Base-by-base conservation (phyloP, 148 eudicot genomes). In the Nepenthes mirabilis region DNA sequence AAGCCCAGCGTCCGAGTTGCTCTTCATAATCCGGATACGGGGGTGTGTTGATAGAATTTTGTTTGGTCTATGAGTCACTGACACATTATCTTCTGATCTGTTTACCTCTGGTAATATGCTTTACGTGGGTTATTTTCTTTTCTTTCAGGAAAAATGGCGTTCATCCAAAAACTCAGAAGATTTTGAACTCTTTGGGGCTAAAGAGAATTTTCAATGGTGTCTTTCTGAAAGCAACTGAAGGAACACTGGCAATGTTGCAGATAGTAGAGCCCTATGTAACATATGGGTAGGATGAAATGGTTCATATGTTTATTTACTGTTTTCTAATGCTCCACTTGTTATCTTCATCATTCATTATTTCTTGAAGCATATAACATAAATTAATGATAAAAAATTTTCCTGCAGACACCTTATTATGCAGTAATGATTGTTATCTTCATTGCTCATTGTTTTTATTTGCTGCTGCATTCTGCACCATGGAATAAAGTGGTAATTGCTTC, bases 211-310 rank as follows among this genome's bases (percentile, higher is more conserved):
- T 72, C 69, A 84, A 61, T 69, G 99, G 91, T 47, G 95, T 94
- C 59, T 94, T 89, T 72, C 65, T 94, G 57, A 82, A 86, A 80
- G 84, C 91, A 56, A 86, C 75, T 60, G 80, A 76, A 62, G 82
- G 79, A 55, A 71, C 70, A 14, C 59, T 89, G 77, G 77, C 79
- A 52, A 74, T 80, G 80, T 62, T 94, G 70, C 79, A 83, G 48
- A 84, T 73, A 64, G 90, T 94, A 70, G 97, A 94, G 73, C 99
- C 97, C 55, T 91, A 70, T 60, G 73, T 91, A 32, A 86, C 99
- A 52, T 94, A 84, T 51, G 99, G 95, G 97, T 86, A 86, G 48
- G 80, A 2, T 43, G 13, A 49, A 23, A 53, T 36, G 33, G 1
- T 56, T 45, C 36, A 14, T 55, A n/a, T 49, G 14, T 49, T 11